phyloP scores from a whole-genome alignment of 805 yeast genomes.

The Millerozyma acaciae region DNA sequence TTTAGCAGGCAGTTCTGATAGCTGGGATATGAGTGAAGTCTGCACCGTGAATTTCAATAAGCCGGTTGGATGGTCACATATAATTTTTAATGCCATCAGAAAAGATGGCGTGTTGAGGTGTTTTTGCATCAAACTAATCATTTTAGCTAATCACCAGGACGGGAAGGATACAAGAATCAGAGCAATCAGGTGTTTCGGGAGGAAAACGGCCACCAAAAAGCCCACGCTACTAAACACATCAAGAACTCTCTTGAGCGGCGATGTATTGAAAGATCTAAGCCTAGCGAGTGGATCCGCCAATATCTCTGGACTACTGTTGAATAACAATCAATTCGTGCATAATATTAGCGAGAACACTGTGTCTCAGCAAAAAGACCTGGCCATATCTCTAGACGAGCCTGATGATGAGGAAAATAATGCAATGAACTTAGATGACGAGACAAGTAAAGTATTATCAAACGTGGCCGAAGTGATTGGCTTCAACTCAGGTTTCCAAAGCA shows the following conservation, averaged over 20 bases:
- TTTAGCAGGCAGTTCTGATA: conserved; percentile 69
- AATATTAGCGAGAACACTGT: neutral
- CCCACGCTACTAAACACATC: neutral
- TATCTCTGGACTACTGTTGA: conserved; percentile 28
- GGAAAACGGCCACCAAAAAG: conserved; percentile 19
- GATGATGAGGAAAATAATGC: conserved; percentile 9
- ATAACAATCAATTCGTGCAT: conserved; percentile 11
- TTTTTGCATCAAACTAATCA: conserved; percentile 57
- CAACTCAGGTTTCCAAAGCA: conserved; percentile 39
- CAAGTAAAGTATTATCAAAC: conserved; percentile 26
- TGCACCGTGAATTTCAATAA: conserved; percentile 53
- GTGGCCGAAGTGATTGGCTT: conserved; percentile 39
- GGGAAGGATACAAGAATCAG: conserved; percentile 94
- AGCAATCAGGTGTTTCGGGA: conserved; percentile 57
- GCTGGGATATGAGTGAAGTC: conserved; percentile 71
- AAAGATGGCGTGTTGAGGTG: conserved; percentile 60
- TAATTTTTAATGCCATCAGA: conserved; percentile 53
- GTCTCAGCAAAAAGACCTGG: conserved; percentile 3
- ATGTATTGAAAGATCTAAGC: conserved; percentile 21
- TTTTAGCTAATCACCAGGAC: conserved; percentile 80
- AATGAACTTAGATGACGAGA: conserved; percentile 16
- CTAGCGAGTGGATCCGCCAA: conserved; percentile 21
- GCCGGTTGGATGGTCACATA: conserved; percentile 77
- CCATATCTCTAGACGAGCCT: conserved; percentile 1
- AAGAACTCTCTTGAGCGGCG: conserved; percentile 6